phyloP scores from a whole-genome alignment of 164 flowering plant species.

The Paratinospora sagittata region DNA sequence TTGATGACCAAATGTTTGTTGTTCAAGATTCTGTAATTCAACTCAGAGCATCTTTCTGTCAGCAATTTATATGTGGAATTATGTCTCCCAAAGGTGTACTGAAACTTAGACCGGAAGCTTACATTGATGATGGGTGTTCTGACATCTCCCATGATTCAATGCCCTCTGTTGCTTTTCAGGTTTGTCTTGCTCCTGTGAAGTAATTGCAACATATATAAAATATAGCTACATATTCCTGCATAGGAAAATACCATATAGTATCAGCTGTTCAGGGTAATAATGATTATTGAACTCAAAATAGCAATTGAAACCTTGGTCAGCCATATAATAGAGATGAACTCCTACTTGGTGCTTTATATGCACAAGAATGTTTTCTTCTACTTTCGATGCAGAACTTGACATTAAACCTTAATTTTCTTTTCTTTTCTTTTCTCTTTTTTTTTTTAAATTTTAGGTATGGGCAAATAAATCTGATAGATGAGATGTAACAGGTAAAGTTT shows the following conservation, averaged over 20 bases:
- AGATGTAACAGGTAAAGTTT: too few species aligned
- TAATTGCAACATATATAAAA: neutral
- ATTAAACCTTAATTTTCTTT: too few species aligned
- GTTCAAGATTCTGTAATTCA: conserved; percentile 30
- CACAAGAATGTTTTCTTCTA: too few species aligned
- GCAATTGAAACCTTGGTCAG: neutral
- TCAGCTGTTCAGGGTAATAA: neutral
- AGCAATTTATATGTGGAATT: conserved; percentile 29
- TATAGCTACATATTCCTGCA: neutral
- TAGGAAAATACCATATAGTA: neutral
- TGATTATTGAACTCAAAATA: neutral
- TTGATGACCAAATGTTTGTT: conserved; percentile 22
- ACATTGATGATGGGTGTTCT: conserved; percentile 9
- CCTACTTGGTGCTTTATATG: too few species aligned
- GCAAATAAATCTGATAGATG: too few species aligned
- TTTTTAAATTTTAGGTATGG: too few species aligned
- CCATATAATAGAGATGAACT: neutral
- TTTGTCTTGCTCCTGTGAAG: conserved; percentile 16
- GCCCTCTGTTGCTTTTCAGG: conserved; percentile 53
- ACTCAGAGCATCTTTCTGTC: conserved; percentile 33
- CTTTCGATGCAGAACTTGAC: too few species aligned
- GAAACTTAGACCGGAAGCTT: conserved; percentile 15
- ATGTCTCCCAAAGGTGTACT: conserved; percentile 26
- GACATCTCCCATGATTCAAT: conserved; percentile 9
- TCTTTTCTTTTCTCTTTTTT: too few species aligned